Evolutionary conservation across 2,329 filamentous ascomycete genomes (phyloP), one percentile per base, ranked within the genome.

Genomic region (Verticillium nonalfalfae): DNA sequence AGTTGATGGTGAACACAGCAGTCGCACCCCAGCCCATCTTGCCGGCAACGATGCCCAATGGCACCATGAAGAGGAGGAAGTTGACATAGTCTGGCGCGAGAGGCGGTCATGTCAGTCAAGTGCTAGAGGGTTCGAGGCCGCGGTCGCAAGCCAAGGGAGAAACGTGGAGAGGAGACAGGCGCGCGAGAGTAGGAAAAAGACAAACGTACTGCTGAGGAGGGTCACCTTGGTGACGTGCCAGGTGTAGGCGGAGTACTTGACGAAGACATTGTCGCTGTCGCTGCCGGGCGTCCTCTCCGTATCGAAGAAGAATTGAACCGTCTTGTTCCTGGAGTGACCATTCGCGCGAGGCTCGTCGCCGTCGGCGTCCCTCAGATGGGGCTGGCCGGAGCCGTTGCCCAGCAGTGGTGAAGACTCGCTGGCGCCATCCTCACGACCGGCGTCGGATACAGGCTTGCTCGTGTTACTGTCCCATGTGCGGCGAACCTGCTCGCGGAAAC

Each of bases 1-100:
- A 93, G 77, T 93, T 93, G 72, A 93, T 82, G 57, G 85, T 79
- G 74, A 93, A 93, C 66, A 92, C 83, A 60, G 84, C 82, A 11
- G 86, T 85, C 1, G 90, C 82, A 69, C 81, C 79, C 86, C 88
- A 90, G 56, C 79, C 77, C 63, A 85, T 68, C 14, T 78, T 75
- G 62, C 89, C 90, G 62, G 89, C 85, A 59, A 87, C 69, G 64
- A 93, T 90, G 64, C 90, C 90, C 52, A 91, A 73, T 10, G 90
- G 90, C 9, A 93, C 90, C 69, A 88, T 87, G 63, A 91, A 79
- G 65, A 95, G 86, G 60, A 89, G 80, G 66, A 88, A 82, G 72
- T 93, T 94, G 72, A 86, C 80, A 72, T 84, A 84, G 67, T 78
- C 83, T 86, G 64, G 45, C 26, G 26, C 13, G 34, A 14, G 15